Evolutionary conservation across 352 stramenopile species (phyloP), one percentile per base, ranked within the genome.

Genomic region (Phytophthora constricta): DNA sequence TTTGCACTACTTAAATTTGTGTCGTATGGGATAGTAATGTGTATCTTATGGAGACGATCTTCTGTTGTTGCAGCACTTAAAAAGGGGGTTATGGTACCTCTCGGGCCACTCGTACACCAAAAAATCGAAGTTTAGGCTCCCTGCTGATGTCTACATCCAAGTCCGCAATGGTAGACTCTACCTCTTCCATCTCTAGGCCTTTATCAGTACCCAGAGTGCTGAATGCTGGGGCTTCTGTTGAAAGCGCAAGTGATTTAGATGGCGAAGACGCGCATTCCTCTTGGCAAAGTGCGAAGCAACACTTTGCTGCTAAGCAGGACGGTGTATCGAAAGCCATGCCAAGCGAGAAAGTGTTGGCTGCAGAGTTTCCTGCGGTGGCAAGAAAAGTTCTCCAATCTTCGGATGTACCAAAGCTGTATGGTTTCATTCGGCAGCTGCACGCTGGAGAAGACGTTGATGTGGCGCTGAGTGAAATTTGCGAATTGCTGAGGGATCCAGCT

Each of bases 171-270:
- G 79, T 92, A 3, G 64, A 86, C 8, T 68, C 70, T 9, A 92
- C 84, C 0, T 84, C 86, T 25, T 92, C 84, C 9, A 95, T 93
- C 63, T 70, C 71, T 2, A 80, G 85, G 37, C 80, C 83, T 3
- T 92, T 91, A 58, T 72, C 80, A 8, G 55, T 73, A 13, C 80
- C 81, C 39, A 76, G 58, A 43, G 33, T 50, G 55, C 4, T 56
- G 19, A 58, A 46, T 33, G 14, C 42, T 45, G 50, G 31, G 23
- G 22, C 5, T 14, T 52, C 39, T 58, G 26, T 53, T 58, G 50
- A 46, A 46, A 72, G 43, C 20, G 64, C 58, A 19, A 70, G 61
- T 43, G 25, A 56, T 41, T 5, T 73, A n/a, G 58, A 63, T 56
- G 49, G 50, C 11, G 66, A 77, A 28, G 57, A 63, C 17, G 37